Evolutionary conservation across 805 yeast genomes (phyloP).

Genomic region (Metschnikowia noctiluminum): DNA sequence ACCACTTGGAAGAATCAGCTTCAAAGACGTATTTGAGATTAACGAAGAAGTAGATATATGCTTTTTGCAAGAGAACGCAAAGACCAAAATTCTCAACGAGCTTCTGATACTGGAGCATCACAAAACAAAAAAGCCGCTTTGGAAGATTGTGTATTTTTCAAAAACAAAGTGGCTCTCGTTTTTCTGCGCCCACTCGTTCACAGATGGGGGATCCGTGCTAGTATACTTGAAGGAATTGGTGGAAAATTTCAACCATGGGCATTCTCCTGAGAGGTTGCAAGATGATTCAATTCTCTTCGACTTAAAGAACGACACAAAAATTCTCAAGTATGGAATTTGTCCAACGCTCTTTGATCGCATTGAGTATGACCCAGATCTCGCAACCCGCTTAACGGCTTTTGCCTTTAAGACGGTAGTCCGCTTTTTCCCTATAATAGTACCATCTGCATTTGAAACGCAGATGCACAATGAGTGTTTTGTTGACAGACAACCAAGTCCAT

Average conservation of each 20-base stretch:
- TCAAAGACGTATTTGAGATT: constrained; percentile 7
- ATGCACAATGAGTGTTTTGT: constrained; percentile 10
- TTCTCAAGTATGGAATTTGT: constrained; percentile 6
- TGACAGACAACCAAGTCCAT: constrained; percentile 5
- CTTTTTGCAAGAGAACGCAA: neutral
- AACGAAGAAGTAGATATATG: neutral
- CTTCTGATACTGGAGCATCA: constrained; percentile 2
- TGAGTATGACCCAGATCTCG: constrained; percentile 3
- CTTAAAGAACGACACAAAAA: constrained; percentile 5
- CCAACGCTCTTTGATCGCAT: constrained; percentile 3
- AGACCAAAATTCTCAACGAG: neutral
- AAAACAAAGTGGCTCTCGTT: constrained; percentile 12
- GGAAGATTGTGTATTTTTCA: constrained; percentile 7
- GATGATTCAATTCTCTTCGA: constrained; percentile 1
- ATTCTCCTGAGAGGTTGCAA: neutral
- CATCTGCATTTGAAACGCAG: constrained; percentile 7
- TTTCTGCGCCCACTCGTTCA: constrained; percentile 7
- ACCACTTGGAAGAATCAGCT: constrained; percentile 5
- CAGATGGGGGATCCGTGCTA: constrained; percentile 12
- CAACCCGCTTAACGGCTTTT: constrained; percentile 1
- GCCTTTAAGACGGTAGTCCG: constrained; percentile 1
- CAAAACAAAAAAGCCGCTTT: constrained; percentile 1
- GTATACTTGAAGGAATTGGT: constrained; percentile 10
- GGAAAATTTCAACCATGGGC: constrained; percentile 4
- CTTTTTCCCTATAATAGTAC: constrained; percentile 8